Base-by-base conservation (phyloP, 1,284 basidiomycete genomes). In the Fomitopsis schrenkii region DNA sequence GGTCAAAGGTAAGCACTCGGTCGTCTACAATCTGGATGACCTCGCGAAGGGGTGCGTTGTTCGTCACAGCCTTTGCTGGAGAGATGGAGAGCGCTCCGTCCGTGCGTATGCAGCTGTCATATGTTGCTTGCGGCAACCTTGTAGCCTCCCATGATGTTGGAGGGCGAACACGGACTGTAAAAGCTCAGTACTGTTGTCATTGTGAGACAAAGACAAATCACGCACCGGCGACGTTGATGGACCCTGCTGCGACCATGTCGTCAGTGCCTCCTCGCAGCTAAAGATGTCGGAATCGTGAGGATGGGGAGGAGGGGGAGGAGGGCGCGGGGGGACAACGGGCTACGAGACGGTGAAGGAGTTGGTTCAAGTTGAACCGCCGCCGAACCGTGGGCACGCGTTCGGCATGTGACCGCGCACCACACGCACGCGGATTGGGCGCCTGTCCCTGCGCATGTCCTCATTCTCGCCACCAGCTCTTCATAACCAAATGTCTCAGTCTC, bases 1-100 rank as follows among this genome's bases (percentile, higher is more conserved):
- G 94, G 75, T 98, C 95, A 72, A 98, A 98, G n/a, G 94, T 94
- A 62, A 98, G 83, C 65, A 93, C 91, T 62, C 91, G 87, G 79
- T 94, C 91, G 72, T 94, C 91, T 57, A 92, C 82, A 58, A 93
- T 83, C 70, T 91, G 86, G 35, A 93, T 85, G 64, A 93, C 85
- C 66, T 93, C 84, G 61, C 90, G 84, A 61, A 93, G 80, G 54
- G 80, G 78, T 33, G 86, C 76, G 30, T 83, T 77, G 66, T 81
- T 79, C 26, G 80, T 74, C 38, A 81, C 76, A 55, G 79, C 62
- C 71, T 80, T 83, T 15, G 76, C 78, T 8, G 90, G 86, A 9
- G 89, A 54, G 35, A 54, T 82, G 15, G 91, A 88, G 58, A 96
- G 83, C 42, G 88, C 85, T 12, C 87, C 94, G 69, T 96, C 94